Percentiles rank a stretch among this genome's conserved stretches.
These are phyloP conservation scores for Pneumocystis murina DNA, from an alignment of 1,139 yeast genomes.

Conservation along the genomic window DNA sequence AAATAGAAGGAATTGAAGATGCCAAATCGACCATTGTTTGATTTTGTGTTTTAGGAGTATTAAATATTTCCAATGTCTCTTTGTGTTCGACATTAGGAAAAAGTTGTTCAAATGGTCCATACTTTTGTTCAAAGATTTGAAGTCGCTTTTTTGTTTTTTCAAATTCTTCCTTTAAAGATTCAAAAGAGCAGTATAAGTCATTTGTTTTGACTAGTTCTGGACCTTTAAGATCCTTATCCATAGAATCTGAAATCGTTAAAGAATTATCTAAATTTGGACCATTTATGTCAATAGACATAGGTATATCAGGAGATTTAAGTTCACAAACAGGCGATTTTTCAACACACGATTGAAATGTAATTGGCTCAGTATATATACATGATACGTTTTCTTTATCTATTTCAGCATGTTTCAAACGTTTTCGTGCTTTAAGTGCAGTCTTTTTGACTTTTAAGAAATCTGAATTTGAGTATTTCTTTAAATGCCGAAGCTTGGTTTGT, in stretches of 20 bases:
- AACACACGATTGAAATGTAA: neutral
- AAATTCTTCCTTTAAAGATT: neutral
- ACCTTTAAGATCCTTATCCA: neutral
- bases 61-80: neutral
- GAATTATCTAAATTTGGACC: neutral
- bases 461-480: neutral
- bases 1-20: neutral
- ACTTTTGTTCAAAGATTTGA: neutral
- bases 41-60: neutral
- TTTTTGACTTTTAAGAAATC: neutral
- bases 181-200: neutral
- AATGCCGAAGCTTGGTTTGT: neutral
- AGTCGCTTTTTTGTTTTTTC: neutral
- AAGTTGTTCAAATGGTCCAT: neutral
- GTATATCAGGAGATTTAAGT: neutral
- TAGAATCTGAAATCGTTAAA: neutral
- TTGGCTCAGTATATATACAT: neutral
- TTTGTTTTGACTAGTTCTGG: neutral
- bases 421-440: neutral
- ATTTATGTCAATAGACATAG: neutral
- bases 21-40: neutral
- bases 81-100: neutral
- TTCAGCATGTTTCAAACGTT: neutral
- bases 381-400: neutral
- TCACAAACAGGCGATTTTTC: neutral